Conservation (phyloP, 768 basidiomycete species). For the Russula brevipes region DNA sequence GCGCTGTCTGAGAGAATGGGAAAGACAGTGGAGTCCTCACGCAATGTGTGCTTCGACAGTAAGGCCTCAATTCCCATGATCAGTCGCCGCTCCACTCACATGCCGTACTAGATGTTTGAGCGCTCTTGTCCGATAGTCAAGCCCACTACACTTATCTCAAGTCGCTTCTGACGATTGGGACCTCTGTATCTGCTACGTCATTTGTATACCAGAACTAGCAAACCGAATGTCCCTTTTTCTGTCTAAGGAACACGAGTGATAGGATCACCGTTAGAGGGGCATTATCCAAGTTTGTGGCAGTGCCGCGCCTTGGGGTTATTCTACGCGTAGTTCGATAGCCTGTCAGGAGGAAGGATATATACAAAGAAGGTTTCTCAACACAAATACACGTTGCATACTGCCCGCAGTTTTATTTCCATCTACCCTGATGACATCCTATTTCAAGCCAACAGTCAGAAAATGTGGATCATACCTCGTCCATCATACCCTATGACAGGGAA, state of each 20-base stretch:
- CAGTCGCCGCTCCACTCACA: neutral
- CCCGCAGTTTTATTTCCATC: slow-evolving; percentile 36
- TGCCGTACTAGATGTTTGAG: slow-evolving; percentile 7
- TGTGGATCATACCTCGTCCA: neutral
- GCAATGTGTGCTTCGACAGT: slow-evolving; percentile 13
- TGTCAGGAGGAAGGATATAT: neutral
- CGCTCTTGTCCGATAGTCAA: slow-evolving; percentile 15
- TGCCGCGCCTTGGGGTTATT: neutral
- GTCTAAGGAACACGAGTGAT: neutral
- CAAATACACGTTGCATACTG: slow-evolving; percentile 25
- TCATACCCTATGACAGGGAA: slow-evolving; percentile 62
- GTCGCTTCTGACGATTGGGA: neutral
- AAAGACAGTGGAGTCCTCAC: slow-evolving; percentile 19
- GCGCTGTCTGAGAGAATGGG: slow-evolving; percentile 26
- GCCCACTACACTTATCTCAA: neutral
- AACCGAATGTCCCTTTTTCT: neutral
- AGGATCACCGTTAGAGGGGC: neutral
- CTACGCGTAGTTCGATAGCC: neutral
- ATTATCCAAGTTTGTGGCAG: neutral
- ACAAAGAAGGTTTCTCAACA: neutral
- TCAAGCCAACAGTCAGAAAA: neutral
- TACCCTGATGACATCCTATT: slow-evolving; percentile 40
- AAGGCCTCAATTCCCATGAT: neutral
- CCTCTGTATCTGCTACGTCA: slow-evolving; percentile 6
- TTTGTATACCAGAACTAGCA: slow-evolving; percentile 13